phyloP scores from a whole-genome alignment of 306 rosid species.

The Cucumis melo region DNA sequence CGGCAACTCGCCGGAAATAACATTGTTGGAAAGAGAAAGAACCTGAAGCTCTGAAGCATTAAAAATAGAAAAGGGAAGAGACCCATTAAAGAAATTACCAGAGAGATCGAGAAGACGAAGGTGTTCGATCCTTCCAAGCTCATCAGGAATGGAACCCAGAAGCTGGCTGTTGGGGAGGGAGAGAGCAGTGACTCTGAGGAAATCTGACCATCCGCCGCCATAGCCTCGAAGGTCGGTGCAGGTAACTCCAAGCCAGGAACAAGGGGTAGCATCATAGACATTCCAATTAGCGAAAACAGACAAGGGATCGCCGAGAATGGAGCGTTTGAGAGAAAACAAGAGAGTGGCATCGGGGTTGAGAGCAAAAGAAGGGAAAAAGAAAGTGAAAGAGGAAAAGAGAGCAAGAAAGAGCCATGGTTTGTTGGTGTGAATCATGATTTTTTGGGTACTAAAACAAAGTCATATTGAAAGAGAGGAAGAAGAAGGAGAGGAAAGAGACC shows the following conservation, averaged over 20 bases:
- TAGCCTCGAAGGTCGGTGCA: conserved; percentile 34
- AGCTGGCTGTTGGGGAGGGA: conserved; percentile 52
- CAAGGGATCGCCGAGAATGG: conserved; percentile 66
- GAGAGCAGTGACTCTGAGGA: conserved; percentile 55
- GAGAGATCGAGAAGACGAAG: conserved; percentile 78
- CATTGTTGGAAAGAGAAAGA: conserved; percentile 62
- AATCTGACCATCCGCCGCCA: conserved; percentile 17
- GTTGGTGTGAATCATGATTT: conserved; percentile 11
- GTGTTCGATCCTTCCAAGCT: conserved; percentile 45
- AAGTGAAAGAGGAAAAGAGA: conserved; percentile 23
- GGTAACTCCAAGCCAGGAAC: conserved; percentile 80
- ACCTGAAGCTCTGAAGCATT: conserved; percentile 62
- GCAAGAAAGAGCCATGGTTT: conserved; percentile 9
- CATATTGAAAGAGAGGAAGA: conserved; percentile 29
- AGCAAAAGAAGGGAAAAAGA: conserved; percentile 19
- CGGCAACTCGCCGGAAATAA: conserved; percentile 62
- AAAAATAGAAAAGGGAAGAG: conserved; percentile 53
- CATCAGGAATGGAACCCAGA: conserved; percentile 60
- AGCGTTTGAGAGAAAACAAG: conserved; percentile 62
- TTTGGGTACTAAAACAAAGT: conserved; percentile 18
- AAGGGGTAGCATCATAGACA: conserved; percentile 52
- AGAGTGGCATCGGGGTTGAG: conserved; percentile 59
- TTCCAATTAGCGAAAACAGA: conserved; percentile 55
- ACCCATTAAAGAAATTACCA: conserved; percentile 67
- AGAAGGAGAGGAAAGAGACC: conserved; percentile 31